Percentiles rank a stretch among this genome's conserved stretches.
These are phyloP conservation scores for Penicillium bovifimosum DNA, from an alignment of 495 filamentous ascomycete species.

Conservation along the genomic window DNA sequence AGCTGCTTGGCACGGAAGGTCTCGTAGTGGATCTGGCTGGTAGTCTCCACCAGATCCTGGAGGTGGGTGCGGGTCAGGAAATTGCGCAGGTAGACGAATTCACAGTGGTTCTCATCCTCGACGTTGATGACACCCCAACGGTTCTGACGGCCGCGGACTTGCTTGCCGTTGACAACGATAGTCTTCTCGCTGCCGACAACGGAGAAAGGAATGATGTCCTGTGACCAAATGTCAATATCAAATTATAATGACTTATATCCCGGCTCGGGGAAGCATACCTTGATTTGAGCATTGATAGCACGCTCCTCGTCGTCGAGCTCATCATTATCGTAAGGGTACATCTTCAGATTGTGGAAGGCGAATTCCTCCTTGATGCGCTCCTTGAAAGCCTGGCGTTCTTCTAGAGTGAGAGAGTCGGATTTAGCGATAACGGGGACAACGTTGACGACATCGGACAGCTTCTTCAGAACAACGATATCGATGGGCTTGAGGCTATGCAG, in stretches of 20 bases:
- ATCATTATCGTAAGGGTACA: constrained; percentile 99
- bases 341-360: constrained; percentile 98
- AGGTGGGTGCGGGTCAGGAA: constrained; percentile 96
- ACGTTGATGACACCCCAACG: constrained; percentile 99
- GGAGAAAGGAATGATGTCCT: constrained; percentile 95
- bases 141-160: constrained; percentile 97
- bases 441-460: constrained; percentile 97
- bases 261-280: constrained; percentile 51
- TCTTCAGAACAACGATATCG: constrained; percentile 98
- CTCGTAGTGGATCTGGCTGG: constrained; percentile 99
- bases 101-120: constrained; percentile 98
- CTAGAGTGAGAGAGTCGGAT: constrained; percentile 90
- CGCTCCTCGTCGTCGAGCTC: constrained; percentile 97
- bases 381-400: constrained; percentile 95
- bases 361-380: constrained; percentile 99
- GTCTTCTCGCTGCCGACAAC: constrained; percentile 97
- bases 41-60: constrained; percentile 97
- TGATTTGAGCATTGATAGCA: constrained; percentile 88
- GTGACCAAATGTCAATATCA: constrained; percentile 6
- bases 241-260: neutral
- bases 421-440: constrained; percentile 99
- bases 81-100: constrained; percentile 96
- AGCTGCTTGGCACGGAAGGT: constrained; percentile 99
- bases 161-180: constrained; percentile 94
- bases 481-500: constrained; percentile 76